Percentiles rank a stretch among this genome's conserved stretches.
Conservation (phyloP, 2,329 filamentous ascomycete species). For the Acephala macrosclerotiorum region DNA sequence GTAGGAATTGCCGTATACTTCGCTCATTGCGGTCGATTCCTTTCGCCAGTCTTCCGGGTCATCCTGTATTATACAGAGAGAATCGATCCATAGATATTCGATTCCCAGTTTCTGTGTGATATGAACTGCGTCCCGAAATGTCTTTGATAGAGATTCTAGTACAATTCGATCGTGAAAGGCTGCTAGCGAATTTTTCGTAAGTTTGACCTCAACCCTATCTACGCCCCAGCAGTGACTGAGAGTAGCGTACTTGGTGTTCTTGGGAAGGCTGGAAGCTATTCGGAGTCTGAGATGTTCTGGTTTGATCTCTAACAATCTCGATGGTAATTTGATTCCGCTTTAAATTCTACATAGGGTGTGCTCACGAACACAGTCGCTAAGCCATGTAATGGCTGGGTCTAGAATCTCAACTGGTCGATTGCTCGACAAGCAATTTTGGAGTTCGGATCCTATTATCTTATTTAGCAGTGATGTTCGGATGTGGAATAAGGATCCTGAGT, state of each 20-base stretch:
- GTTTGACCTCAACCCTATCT: not conserved
- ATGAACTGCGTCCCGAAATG: constrained; percentile 13
- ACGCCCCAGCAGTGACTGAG: constrained; percentile 31
- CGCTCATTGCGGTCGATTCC: constrained; percentile 1
- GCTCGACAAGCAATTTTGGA: no score
- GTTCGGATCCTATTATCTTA: not conserved
- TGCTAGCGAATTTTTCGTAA: constrained; percentile 16
- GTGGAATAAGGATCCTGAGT: no score
- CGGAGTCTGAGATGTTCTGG: not conserved
- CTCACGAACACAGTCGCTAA: not conserved
- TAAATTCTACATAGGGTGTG: not conserved
- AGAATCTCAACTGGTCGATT: no score
- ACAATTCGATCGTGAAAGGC: constrained; percentile 22
- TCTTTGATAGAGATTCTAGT: constrained; percentile 24
- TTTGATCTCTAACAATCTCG: not conserved
- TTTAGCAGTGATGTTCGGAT: no score
- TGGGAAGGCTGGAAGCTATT: not conserved
- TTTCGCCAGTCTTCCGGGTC: constrained; percentile 13
- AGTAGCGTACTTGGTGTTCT: constrained; percentile 19
- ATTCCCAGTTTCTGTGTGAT: constrained; percentile 8
- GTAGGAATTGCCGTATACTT: constrained; percentile 27
- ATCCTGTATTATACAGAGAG: constrained; percentile 27
- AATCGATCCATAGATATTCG: constrained; percentile 26
- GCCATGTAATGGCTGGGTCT: not conserved
- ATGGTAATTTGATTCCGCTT: not conserved